Base-by-base conservation (phyloP, 768 basidiomycete genomes). In the Pisolithus albus region DNA sequence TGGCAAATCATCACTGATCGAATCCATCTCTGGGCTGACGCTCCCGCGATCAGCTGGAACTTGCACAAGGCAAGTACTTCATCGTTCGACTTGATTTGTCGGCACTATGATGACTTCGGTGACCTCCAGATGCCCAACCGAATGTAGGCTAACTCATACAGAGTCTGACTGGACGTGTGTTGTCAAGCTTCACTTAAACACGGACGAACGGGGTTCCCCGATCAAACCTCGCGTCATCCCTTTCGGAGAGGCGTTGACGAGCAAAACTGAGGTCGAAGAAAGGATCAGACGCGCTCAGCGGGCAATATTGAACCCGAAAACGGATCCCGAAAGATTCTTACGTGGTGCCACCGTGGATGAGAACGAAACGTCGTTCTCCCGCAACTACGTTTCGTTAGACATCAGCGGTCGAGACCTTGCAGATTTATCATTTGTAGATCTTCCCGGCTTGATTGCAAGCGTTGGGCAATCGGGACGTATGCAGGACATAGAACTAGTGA, bases 281-380 rank as follows among this genome's bases (percentile, higher is more conserved):
- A 72, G 71, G 64, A 69, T 85, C 13, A 74, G 81, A 24, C 71
- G 83, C 3, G 83, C 84, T 0, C 83, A 85, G 58, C 72, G 75
- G 0, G 82, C 82, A 0, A 70, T 83, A 21, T 67, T 85, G 8
- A 73, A 74, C 49, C 78, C 78, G 21, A 62, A 69, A 9, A 49
- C 72, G 11, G 49, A 67, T 7, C 51, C 65, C 40, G 52, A 48
- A 16, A 4, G 41, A 16, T 71, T 68, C 49, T 19, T 57, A 21
- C 23, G 47, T n/a, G 23, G 53, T 7, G 57, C 56, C 50, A 50
- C 26, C 45, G 13, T 46, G 32, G 54, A 58, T 55, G 32, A 48
- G 59, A 8, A 46, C 10, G 45, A 51, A 2, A 53, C 64, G 3
- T 52, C 49, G 11, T 77, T 76, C 51, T 74, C 75, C 7, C 60